phyloP scores from a whole-genome alignment of 2,329 filamentous ascomycete species.

The Cordyceps cicadae region DNA sequence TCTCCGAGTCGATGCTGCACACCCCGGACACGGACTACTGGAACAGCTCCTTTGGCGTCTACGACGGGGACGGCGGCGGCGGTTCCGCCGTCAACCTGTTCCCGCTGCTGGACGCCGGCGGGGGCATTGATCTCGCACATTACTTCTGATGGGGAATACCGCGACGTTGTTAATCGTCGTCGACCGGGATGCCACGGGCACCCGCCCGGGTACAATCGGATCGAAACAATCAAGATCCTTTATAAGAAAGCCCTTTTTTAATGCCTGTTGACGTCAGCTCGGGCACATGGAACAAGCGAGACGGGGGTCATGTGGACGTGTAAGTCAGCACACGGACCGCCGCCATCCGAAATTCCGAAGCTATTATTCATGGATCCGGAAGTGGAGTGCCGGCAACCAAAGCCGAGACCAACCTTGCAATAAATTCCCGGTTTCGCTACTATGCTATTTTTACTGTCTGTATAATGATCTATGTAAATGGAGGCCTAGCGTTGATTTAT shows the following conservation, averaged over 20 bases:
- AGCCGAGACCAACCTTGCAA: not conserved
- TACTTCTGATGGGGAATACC: constrained; percentile 25
- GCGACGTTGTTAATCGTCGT: not conserved
- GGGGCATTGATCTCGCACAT: constrained; percentile 43
- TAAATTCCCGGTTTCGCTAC: too few relatives aligned
- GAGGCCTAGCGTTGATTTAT: not conserved
- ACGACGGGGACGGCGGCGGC: constrained; percentile 30
- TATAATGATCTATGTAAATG: not conserved
- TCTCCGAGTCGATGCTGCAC: constrained; percentile 30
- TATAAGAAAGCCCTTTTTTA: not conserved
- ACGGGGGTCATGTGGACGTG: not conserved
- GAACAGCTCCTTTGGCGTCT: constrained; percentile 25
- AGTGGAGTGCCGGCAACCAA: not conserved
- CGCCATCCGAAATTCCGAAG: constrained; percentile 7
- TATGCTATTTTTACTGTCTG: not conserved
- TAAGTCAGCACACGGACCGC: not conserved
- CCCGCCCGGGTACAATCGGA: not conserved
- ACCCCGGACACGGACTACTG: constrained; percentile 35
- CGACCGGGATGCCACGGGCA: not conserved
- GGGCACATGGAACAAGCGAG: not conserved
- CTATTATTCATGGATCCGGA: not conserved
- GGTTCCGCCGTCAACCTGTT: constrained; percentile 42
- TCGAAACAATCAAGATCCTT: not conserved
- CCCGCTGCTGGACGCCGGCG: constrained; percentile 41
- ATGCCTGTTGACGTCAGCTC: not conserved